Conservation (phyloP, 148 eudicot genomes). For the Beta vulgaris region DNA sequence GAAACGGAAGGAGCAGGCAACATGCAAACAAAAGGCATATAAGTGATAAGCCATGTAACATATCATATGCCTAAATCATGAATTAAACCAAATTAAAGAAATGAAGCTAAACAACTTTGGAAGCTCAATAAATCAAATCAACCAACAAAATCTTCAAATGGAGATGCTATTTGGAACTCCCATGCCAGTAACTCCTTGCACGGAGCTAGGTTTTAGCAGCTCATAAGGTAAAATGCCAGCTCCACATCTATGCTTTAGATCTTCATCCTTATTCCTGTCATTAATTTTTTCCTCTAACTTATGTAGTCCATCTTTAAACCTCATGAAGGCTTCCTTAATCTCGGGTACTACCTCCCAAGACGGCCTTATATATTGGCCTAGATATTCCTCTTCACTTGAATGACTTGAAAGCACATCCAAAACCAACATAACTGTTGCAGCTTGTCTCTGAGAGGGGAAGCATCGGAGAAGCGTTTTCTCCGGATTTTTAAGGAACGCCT, state of each 20-base stretch:
- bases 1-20: too few relatives aligned
- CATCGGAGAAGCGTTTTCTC: constrained; percentile 34
- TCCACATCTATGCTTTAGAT: constrained; percentile 50
- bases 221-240: constrained; percentile 68
- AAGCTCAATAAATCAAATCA: too few relatives aligned
- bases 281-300: constrained; percentile 55
- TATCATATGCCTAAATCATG: too few relatives aligned
- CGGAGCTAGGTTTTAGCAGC: constrained; percentile 58
- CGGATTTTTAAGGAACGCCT: constrained; percentile 38
- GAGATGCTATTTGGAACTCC: constrained; percentile 76
- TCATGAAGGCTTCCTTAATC: constrained; percentile 49
- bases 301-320: constrained; percentile 41
- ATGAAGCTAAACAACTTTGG: too few relatives aligned
- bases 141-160: too few relatives aligned
- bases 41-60: too few relatives aligned
- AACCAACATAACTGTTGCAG: constrained; percentile 48
- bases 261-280: constrained; percentile 38
- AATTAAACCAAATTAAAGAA: too few relatives aligned
- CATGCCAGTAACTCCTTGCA: constrained; percentile 52
- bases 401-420: constrained; percentile 56
- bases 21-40: too few relatives aligned
- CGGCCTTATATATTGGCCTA: constrained; percentile 40
- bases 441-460: constrained; percentile 60
- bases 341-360: constrained; percentile 36
- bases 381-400: constrained; percentile 64